Percentiles rank a stretch among this genome's conserved stretches.
Conservation (phyloP, 2,329 filamentous ascomycete genomes). For the Fusarium verrucosum region DNA sequence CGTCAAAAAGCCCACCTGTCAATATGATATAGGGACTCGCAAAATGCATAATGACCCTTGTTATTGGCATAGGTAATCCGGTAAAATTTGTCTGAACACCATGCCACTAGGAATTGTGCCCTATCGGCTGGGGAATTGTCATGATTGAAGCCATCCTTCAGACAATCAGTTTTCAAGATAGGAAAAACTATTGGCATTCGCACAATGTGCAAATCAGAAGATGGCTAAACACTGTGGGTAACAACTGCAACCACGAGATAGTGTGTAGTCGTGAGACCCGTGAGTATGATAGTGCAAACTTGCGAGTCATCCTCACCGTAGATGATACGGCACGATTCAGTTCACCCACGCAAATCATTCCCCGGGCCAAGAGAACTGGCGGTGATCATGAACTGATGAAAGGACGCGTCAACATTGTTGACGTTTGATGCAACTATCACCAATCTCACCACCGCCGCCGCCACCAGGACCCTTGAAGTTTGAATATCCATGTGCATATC, state of each 20-base stretch:
- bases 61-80: background rate
- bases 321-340: background rate
- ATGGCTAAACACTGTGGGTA: background rate
- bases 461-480: slow-evolving; percentile 1
- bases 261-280: background rate
- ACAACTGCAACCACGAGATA: background rate
- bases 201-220: background rate
- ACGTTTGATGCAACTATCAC: slow-evolving; percentile 8
- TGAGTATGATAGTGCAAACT: background rate
- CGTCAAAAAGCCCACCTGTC: too few species aligned
- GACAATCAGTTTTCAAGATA: background rate
- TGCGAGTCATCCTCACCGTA: background rate
- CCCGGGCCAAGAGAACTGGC: background rate
- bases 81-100: background rate
- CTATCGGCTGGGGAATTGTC: background rate
- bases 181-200: background rate
- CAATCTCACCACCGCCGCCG: background rate
- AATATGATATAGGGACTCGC: too few species aligned
- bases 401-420: slow-evolving; percentile 11
- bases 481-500: slow-evolving; percentile 1
- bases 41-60: too few species aligned
- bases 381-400: slow-evolving; percentile 2
- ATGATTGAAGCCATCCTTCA: background rate
- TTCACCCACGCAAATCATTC: background rate
- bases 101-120: background rate